Evolutionary conservation across 306 rosid species (phyloP).

Genomic region (Medicago lupulina): DNA sequence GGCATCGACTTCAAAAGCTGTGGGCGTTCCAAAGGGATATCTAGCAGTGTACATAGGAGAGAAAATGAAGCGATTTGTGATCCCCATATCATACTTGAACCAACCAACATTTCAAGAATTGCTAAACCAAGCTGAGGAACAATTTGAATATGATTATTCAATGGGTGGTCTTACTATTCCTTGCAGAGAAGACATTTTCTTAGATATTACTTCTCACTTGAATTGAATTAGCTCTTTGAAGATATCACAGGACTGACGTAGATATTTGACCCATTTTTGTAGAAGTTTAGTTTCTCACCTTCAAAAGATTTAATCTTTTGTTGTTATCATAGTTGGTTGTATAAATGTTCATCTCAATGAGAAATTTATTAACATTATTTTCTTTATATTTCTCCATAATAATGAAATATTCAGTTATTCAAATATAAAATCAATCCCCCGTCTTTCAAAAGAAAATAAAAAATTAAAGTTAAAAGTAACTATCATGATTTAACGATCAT

Average conservation of each 20-base stretch:
- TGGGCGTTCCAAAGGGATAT: conserved; percentile 70
- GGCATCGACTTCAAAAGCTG: conserved; percentile 33
- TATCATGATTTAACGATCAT: too few species aligned
- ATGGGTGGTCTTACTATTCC: conserved; percentile 90
- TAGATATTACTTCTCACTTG: conserved; percentile 55
- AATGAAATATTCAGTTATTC: too few species aligned
- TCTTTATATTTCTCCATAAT: background rate
- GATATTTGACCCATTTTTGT: background rate
- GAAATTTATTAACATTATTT: too few species aligned
- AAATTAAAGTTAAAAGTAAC: too few species aligned
- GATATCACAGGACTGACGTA: background rate
- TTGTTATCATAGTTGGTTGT: background rate
- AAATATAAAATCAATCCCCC: background rate
- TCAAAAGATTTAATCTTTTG: background rate
- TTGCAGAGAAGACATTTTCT: conserved; percentile 78
- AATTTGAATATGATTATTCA: conserved; percentile 84
- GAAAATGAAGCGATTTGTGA: conserved; percentile 67
- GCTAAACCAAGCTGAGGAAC: conserved; percentile 76
- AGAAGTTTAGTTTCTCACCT: background rate
- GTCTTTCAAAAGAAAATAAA: too few species aligned
- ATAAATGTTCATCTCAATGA: background rate
- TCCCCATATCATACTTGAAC: conserved; percentile 80
- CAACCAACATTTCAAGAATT: conserved; percentile 72
- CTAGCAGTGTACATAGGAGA: conserved; percentile 79
- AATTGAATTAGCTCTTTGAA: background rate